These are phyloP conservation scores for Moniliophthora roreri DNA, from an alignment of 1,284 basidiomycete species.

Conservation along the genomic window DNA sequence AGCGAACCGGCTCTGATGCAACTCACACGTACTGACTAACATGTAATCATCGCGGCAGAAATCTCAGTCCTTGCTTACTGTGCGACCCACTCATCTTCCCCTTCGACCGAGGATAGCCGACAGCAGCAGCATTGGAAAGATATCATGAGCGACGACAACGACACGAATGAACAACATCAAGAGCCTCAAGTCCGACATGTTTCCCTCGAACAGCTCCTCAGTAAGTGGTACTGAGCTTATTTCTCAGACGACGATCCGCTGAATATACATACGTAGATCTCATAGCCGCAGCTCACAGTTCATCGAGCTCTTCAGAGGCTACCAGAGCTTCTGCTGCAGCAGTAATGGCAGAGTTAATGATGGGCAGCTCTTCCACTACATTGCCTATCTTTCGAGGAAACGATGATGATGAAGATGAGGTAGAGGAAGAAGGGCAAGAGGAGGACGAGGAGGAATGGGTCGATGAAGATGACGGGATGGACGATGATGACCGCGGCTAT, in stretches of 20 bases:
- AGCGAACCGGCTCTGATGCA: too few species aligned
- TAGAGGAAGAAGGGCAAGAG: slow-evolving; percentile 26
- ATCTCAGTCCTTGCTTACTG: slow-evolving; percentile 1
- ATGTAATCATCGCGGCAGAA: neutral
- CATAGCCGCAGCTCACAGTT: neutral
- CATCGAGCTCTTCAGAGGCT: neutral
- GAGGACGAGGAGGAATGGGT: neutral
- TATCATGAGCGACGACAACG: neutral
- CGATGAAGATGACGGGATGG: slow-evolving; percentile 22
- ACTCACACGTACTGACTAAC: too few species aligned
- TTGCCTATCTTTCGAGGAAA: too few species aligned
- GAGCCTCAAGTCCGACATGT: neutral
- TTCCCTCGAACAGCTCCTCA: neutral
- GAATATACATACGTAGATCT: neutral
- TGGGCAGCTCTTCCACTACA: slow-evolving; percentile 28
- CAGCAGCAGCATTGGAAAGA: neutral
- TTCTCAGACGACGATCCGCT: neutral
- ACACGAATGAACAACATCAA: neutral
- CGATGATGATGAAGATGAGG: too few species aligned
- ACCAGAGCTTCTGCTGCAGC: neutral
- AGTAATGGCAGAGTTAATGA: slow-evolving; percentile 9
- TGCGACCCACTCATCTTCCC: neutral
- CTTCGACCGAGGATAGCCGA: neutral
- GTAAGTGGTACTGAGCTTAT: slow-evolving; percentile 3
- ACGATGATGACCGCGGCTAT: slow-evolving; percentile 29